Conservation (phyloP, 108 stramenopile species). For the Discostella stelligeroides region DNA sequence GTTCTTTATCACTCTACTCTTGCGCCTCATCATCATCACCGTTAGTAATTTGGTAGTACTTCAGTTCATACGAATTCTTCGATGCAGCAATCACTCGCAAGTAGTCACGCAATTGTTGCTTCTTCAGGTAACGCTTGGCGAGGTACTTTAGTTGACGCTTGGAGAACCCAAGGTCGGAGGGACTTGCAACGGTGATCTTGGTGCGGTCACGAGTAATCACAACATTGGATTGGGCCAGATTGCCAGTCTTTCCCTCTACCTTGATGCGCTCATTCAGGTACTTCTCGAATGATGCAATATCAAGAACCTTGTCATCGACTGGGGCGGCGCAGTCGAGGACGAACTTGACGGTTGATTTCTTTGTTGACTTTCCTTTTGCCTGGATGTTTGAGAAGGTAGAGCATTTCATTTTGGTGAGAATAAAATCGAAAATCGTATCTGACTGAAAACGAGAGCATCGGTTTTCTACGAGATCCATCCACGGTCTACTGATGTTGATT, state of each 20-base stretch:
- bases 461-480: not conserved
- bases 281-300: slow-evolving; percentile 97
- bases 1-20: slow-evolving; percentile 39
- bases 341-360: slow-evolving; percentile 95
- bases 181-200: slow-evolving; percentile 88
- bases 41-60: slow-evolving; percentile 80
- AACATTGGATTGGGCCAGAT: slow-evolving; percentile 76
- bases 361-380: slow-evolving; percentile 75
- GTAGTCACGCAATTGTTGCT: slow-evolving; percentile 98
- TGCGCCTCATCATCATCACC: slow-evolving; percentile 82
- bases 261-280: slow-evolving; percentile 98
- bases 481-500: not conserved
- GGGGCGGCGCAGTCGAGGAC: slow-evolving; percentile 97
- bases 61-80: slow-evolving; percentile 92
- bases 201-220: slow-evolving; percentile 88
- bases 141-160: slow-evolving; percentile 99
- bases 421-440: not conserved
- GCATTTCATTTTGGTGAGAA: not conserved
- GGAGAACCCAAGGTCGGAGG: slow-evolving; percentile 90
- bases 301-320: slow-evolving; percentile 98
- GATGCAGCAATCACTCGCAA: slow-evolving; percentile 95
- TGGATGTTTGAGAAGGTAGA: slow-evolving; percentile 21
- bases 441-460: no score
- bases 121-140: slow-evolving; percentile 99
- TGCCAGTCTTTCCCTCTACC: slow-evolving; percentile 84